Conservation (phyloP, 257 asterid genomes). For the Forsythia suspensa region DNA sequence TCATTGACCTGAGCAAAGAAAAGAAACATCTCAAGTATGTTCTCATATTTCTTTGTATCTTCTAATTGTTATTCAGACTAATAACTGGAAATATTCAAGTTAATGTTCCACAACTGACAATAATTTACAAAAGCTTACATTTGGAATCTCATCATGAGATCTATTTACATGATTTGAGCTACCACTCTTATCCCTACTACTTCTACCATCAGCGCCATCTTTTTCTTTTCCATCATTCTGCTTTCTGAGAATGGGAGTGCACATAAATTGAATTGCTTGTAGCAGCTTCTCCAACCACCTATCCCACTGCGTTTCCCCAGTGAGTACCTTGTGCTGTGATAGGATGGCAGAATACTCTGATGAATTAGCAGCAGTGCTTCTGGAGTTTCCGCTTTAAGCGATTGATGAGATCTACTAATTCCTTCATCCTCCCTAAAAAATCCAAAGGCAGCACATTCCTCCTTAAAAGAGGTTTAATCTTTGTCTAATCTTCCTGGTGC, state of each 20-base stretch:
- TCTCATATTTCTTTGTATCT: too few species aligned
- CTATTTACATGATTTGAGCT: slow-evolving; percentile 18
- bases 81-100: neutral
- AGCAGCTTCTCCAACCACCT: slow-evolving; percentile 47
- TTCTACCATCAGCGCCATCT: slow-evolving; percentile 20
- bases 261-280: slow-evolving; percentile 32
- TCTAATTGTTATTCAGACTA: too few species aligned
- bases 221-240: slow-evolving; percentile 29
- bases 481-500: slow-evolving; percentile 35
- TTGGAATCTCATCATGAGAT: slow-evolving; percentile 18
- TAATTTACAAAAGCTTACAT: slow-evolving; percentile 12
- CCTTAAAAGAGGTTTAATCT: slow-evolving; percentile 35
- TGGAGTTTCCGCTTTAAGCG: slow-evolving; percentile 41
- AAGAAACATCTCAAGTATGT: neutral
- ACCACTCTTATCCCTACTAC: neutral
- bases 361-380: slow-evolving; percentile 37
- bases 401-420: slow-evolving; percentile 30
- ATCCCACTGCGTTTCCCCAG: slow-evolving; percentile 41
- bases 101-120: too few species aligned
- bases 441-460: slow-evolving; percentile 42
- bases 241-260: slow-evolving; percentile 26
- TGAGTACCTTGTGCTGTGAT: slow-evolving; percentile 31
- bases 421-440: slow-evolving; percentile 46
- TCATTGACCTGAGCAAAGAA: slow-evolving; percentile 24
- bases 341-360: slow-evolving; percentile 37